Evolutionary conservation across 208 protist species (phyloP), one percentile per base, ranked within the genome.

Genomic region (Leishmania gerbilli): DNA sequence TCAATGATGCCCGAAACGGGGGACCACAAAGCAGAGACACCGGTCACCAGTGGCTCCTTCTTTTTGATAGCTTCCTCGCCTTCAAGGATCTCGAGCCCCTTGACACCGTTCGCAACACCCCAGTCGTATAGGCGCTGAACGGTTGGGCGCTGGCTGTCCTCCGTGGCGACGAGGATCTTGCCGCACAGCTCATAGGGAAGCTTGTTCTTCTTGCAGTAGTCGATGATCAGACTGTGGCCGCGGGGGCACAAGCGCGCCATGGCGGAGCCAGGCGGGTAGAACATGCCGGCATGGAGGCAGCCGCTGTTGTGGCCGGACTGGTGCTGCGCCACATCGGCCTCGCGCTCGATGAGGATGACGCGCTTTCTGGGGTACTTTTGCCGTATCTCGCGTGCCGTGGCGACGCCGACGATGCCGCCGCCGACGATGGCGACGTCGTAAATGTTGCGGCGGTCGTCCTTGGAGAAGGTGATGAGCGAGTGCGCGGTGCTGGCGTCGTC

Each of bases 211-310:
- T 91, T 80, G 77, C 90, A 96, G 84, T 98, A 99, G 31, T 96
- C 89, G 78, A 96, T 94, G 74, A 97, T 96, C 53, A 97, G 71
- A 68, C 90, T 79, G 79, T 93, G 88, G 68, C 97, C 97, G 51
- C 92, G 86, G 4, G 93, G 90, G 86, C 97, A 99, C n/a, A 98
- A 85, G 13, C 87, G 87, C 24, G 95, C 89, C 89, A 95, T 97
- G 49, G 87, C 76, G 64, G 88, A 90, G 77, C 92, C 91, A 17
- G 91, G 91, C 55, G 86, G 87, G 86, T 99, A 98, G 82, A 96
- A 99, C 87, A 99, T 95, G 47, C 97, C 97, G n/a, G 90, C 88
- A 81, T 99, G 97, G 75, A 99, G 95, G 79, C 97, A 97, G 77
- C 94, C 94, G 86, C 91, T 96, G 88, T 97, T 98, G 89, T 98